Base-by-base conservation (phyloP, 805 yeast species). In the Metschnikowia shivogae region DNA sequence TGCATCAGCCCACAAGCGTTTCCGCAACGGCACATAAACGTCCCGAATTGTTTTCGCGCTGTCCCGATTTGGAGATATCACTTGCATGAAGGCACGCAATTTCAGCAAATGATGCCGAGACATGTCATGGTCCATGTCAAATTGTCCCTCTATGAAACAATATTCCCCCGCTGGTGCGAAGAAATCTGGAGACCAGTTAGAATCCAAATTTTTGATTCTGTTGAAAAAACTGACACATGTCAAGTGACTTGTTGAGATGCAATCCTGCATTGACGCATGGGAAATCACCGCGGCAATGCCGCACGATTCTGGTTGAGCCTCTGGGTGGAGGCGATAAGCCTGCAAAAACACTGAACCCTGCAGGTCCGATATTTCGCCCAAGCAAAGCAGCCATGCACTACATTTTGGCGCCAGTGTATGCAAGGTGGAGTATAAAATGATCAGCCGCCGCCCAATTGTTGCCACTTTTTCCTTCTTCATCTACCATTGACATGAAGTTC, bases 401-500 rank as follows among this genome's bases (percentile, higher is more conserved):
- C 34, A 31, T 3, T n/a, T 8, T 2, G n/a, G 34, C 10, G 34
- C 19, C 4, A 31, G 13, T 11, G 13, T n/a, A 12, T 20, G 31
- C 32, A 26, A 36, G 5, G 26, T 22, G 26, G 26, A 22, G 26
- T 22, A 22, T 22, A 22, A 22, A 22, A 22, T 5, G 26, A 22
- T 22, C 26, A 7, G 26, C 26, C 8, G 26, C 26, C 26, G 8
- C 8, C 26, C 26, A 22, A 22, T 22, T 3, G 31, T 5, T 11
- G 12, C 31, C 31, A n/a, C 13, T 11, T 29, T 29, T 29, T 29
- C 31, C 12, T 5, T 12, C 13, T 5, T n/a, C 12, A 26, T 9
- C 28, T 26, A 13, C 13, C 20, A 17, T 12, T 14, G 20, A 19
- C 28, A 60, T 60, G 64, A 59, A 50, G 47, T 47, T 59, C 42